Base-by-base conservation (phyloP, 768 basidiomycete genomes). In the Suillus lakei region DNA sequence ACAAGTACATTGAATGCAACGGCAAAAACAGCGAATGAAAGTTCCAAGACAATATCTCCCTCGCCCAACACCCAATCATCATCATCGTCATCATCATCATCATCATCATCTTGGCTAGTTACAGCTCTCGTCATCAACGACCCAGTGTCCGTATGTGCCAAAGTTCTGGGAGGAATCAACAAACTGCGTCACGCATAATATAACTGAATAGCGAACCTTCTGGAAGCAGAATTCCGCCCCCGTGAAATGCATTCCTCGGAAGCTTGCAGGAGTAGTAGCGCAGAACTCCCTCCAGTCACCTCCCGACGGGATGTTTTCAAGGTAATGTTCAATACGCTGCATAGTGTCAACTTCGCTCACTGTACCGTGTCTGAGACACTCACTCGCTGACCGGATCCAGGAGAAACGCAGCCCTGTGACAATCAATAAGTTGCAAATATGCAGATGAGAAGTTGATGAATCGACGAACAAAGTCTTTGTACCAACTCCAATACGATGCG, bases 211-310 rank as follows among this genome's bases (percentile, higher is more conserved):
- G 66, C 74, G 55, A 44, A 75, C 74, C 4, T 26, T 30, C 59
- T 71, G 66, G 60, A 66, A 72, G 36, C 74, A 78, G 53, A 66
- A 59, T 3, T 73, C 53, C 0, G 76, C 70, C 21, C 71, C 69
- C 0, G 48, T 23, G 46, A 76, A 78, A 26, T 72, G 70, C 63
- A 76, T 58, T 5, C 69, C 68, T 13, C 12, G 64, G 64, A 78
- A 76, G n/a, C 39, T 61, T 1, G 61, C 71, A 0, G 77, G 77
- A 2, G 77, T 78, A 8, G 76, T 77, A 21, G 77, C 73, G 58
- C 77, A 78, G 55, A 78, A 74, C 58, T 72, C 69, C 12, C 67
- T 67, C 76, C 77, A 79, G 28, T 73, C 72, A n/a, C 69, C 60
- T 12, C 76, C 73, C 13, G 10, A 8, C 5, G 72, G 76, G 13